Evolutionary conservation across 2,329 filamentous ascomycete species (phyloP), one percentile per base, ranked within the genome.

Genomic region (Madurella fahalii): DNA sequence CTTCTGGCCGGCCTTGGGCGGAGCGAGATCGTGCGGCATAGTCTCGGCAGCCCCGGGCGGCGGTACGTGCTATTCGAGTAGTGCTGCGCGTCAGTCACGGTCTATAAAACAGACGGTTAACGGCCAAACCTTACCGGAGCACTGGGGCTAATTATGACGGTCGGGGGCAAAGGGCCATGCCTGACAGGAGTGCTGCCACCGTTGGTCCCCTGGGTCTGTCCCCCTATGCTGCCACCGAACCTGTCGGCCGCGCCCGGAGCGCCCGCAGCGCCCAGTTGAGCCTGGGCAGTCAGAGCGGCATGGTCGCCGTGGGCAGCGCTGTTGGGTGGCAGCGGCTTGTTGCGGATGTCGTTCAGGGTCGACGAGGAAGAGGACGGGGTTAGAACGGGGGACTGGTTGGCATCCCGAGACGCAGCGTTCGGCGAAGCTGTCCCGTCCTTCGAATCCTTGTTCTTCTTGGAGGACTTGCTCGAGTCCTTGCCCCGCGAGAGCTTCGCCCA

Each of bases 21-120:
- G 94, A 31, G 91, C 90, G 56, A 99, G 85, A 69, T 99, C 94
- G 67, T 95, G 90, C 50, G 94, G 94, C 93, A 99, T 97, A 5
- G 93, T 96, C 76, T 99, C 94, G 61, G 92, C 88, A 54, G 92
- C 87, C 63, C 94, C 94, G 46, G 94, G 94, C 58, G 91, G 91
- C 48, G 94, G 92, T 43, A 94, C 78, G 74, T 99, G 94, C 91
- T 94, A 63, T 44, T 44, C 41, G 44, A 48, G 50, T 11, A 17
- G 17, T 16, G 7, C 52, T 49, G 31, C 44, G 53, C 50, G 55
- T 64, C 53, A 67, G 63, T 54, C 17, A 51, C 30, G 7, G 51
- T 58, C 56, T 32, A 54, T 25, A 20, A 39, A 45, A 47, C 2
- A n/a, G 16, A n/a, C 17, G 18, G 42, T n/a, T n/a, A 40, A 37